Percentiles rank a stretch among this genome's conserved stretches.
These are phyloP conservation scores for Rhamnella rubrinervis DNA, from an alignment of 331 rosid genomes.

Conservation along the genomic window DNA sequence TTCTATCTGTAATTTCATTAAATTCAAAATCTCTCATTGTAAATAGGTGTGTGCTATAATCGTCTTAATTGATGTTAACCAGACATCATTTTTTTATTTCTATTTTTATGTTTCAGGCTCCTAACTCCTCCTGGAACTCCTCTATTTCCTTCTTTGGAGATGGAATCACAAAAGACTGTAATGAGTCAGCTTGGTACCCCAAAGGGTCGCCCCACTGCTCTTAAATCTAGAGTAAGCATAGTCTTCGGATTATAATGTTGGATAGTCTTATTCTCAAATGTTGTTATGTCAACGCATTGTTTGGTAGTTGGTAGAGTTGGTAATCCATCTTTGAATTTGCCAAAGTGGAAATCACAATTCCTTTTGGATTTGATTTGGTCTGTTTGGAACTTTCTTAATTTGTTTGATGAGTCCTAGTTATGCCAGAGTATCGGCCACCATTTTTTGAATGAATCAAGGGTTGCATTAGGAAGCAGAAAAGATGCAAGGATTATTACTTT, in stretches of 20 bases:
- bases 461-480: slow-evolving; percentile 1
- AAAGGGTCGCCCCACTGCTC: slow-evolving; percentile 58
- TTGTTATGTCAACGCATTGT: too few species aligned
- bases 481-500: background rate
- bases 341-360: background rate
- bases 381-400: background rate
- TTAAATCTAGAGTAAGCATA: slow-evolving; percentile 87
- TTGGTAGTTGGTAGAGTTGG: background rate
- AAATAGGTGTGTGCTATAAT: background rate
- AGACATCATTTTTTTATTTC: background rate
- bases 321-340: background rate
- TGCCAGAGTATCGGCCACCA: too few species aligned
- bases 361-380: background rate
- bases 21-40: too few species aligned
- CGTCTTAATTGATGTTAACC: slow-evolving; percentile 29
- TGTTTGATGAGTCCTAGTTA: background rate
- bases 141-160: slow-evolving; percentile 94
- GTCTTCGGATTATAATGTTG: background rate
- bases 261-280: too few species aligned
- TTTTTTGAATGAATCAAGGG: background rate
- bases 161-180: slow-evolving; percentile 66
- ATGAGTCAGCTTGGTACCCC: slow-evolving; percentile 72
- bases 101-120: slow-evolving; percentile 63
- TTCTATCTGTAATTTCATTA: background rate
- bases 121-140: slow-evolving; percentile 97